A percentile compares a stretch with the other conserved stretches of the same genome.
phyloP scores from a whole-genome alignment of 2,329 filamentous ascomycete species.

The Colletotrichum sp. region DNA sequence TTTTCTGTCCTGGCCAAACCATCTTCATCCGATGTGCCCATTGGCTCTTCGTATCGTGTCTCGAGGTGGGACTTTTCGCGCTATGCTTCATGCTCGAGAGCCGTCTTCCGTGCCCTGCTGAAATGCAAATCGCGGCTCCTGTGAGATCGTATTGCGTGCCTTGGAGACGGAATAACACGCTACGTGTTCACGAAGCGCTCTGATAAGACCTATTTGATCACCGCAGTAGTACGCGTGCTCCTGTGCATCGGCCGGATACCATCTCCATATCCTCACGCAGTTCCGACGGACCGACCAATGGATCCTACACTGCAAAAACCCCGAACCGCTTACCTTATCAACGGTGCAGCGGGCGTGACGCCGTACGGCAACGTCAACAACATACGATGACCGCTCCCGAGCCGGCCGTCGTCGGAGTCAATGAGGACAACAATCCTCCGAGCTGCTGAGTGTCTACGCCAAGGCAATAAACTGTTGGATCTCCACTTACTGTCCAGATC shows the following conservation, averaged over 20 bases:
- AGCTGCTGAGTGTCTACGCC: not conserved
- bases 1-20: not conserved
- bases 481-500: not conserved
- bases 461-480: not conserved
- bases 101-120: not conserved
- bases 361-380: not conserved
- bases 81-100: slow-evolving; percentile 7
- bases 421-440: not conserved
- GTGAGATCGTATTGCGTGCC: not conserved
- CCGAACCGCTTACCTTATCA: not conserved
- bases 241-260: not conserved
- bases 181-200: not conserved
- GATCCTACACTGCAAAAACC: not conserved
- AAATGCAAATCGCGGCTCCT: not conserved
- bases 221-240: not conserved
- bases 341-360: not conserved
- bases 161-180: not conserved
- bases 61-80: not conserved
- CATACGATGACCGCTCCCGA: not conserved
- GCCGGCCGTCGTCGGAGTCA: not conserved
- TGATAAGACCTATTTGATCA: not conserved
- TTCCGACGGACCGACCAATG: not conserved
- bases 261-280: not conserved
- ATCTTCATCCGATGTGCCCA: not conserved
- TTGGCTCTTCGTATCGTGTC: not conserved